Evolutionary conservation across 441 rosid genomes (phyloP), one percentile per base, ranked within the genome.

Genomic region (Lepidium campestre): DNA sequence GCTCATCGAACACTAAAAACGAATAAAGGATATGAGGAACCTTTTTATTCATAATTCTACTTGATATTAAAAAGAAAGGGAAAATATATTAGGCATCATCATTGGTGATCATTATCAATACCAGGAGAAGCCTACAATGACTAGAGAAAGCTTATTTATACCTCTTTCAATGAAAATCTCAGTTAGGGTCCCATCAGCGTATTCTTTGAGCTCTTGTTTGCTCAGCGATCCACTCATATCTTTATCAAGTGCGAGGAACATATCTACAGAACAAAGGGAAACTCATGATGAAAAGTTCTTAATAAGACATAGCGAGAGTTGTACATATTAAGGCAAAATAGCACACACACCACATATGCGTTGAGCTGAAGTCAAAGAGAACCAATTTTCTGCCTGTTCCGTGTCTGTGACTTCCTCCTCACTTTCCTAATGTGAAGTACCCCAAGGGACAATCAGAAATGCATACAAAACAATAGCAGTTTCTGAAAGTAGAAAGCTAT

Each of bases 351-450:
- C 98, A 62, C 97, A 91, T 70, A 94, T 90, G 27, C 98, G 97
- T 73, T 94, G 97, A 34, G 99, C 98, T 69, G 99, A 94, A 25
- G 98, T 94, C 81, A 94, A 75, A 63, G 99, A 94, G 77, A 94
- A 91, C 99, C 99, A 94, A 81, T 94, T 94, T 79, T 94, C 99
- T 71, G 98, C 98, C 75, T 90, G 99, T 67, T 94, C 99, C 37
- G 91, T 86, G 81, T 94, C 98, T 14, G 98, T 89, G 53, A 91
- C 88, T 83, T 94, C 99, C 77, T 94, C 99, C 80, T 94, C 98
- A 60, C 83, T 91, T 84, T 91, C 99, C 99, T 91, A 66, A 49
- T 40, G 71, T 46, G 45, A 55, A 75, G 75, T 39, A 50, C 2
- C 2, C 57, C 69, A 18, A 25, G 41, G 25, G 36, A 68, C 35